A percentile compares a stretch with the other conserved stretches of the same genome.
Conservation (phyloP, 2,329 filamentous ascomycete genomes). For the Trichophyton simii region DNA sequence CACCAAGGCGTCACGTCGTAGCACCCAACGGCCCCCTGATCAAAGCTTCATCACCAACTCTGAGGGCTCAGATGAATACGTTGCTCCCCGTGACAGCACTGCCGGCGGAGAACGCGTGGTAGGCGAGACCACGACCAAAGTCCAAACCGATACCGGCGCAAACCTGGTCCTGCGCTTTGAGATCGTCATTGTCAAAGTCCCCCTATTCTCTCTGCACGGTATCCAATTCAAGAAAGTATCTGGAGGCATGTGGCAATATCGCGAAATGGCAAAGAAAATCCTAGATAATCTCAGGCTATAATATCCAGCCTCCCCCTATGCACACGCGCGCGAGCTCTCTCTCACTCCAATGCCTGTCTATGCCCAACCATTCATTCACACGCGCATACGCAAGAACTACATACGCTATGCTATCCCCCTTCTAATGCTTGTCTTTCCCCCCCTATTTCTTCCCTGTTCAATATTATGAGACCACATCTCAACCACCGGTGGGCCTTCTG, state of each 20-base stretch:
- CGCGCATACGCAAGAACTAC: too few species aligned
- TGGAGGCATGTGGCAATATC: slow-evolving; percentile 96
- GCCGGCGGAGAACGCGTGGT: slow-evolving; percentile 47
- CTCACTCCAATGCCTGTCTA: background rate
- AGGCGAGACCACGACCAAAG: slow-evolving; percentile 82
- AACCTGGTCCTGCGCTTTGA: slow-evolving; percentile 83
- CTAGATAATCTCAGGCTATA: slow-evolving; percentile 72
- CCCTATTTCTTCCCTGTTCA: background rate
- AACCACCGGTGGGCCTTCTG: background rate
- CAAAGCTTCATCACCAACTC: slow-evolving; percentile 70
- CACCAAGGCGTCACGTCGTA: slow-evolving; percentile 32
- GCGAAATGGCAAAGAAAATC: slow-evolving; percentile 95
- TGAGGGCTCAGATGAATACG: slow-evolving; percentile 70
- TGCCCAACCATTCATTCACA: too few species aligned
- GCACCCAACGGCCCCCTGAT: slow-evolving; percentile 40
- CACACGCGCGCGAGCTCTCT: background rate
- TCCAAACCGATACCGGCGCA: slow-evolving; percentile 76
- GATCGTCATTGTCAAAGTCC: slow-evolving; percentile 95
- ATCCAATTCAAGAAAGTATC: slow-evolving; percentile 97
- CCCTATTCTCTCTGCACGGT: slow-evolving; percentile 79
- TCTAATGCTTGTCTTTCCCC: background rate
- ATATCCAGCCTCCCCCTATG: background rate
- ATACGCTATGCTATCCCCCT: background rate
- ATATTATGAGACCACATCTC: background rate
- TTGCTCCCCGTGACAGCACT: slow-evolving; percentile 36